These are phyloP conservation scores for Xylaria intraflava DNA, from an alignment of 495 filamentous ascomycete species.

Conservation along the genomic window DNA sequence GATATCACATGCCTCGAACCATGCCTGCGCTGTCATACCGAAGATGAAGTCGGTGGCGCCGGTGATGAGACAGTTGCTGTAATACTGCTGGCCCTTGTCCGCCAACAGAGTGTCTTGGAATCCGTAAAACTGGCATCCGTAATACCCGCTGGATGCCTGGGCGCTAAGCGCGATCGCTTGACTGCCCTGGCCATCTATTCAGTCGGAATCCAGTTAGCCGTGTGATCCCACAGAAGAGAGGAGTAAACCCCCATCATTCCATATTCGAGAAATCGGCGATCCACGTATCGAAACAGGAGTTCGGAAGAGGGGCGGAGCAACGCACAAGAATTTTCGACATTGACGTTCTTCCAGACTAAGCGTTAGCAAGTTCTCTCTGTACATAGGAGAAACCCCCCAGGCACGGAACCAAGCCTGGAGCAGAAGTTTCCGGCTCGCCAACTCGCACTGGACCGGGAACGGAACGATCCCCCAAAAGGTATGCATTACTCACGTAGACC, in stretches of 20 bases:
- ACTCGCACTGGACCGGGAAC: neutral
- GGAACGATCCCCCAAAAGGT: neutral
- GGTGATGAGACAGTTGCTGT: constrained; percentile 47
- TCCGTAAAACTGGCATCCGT: constrained; percentile 50
- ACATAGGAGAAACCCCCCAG: neutral
- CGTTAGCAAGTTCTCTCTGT: constrained; percentile 3
- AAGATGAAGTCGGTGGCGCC: constrained; percentile 65
- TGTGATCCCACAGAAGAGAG: neutral
- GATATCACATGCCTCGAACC: constrained; percentile 57
- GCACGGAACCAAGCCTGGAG: neutral
- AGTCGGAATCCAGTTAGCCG: neutral
- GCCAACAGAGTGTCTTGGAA: constrained; percentile 60
- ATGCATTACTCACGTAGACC: constrained; percentile 36
- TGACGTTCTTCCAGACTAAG: constrained; percentile 42
- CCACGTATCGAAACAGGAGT: neutral
- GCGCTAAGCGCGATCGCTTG: constrained; percentile 57
- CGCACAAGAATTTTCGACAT: constrained; percentile 47
- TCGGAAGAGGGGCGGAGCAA: neutral
- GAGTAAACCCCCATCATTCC: no score
- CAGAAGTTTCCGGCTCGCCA: neutral
- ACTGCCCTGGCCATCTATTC: constrained; percentile 37
- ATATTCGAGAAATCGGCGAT: neutral
- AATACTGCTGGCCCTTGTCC: constrained; percentile 53
- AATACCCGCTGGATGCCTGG: constrained; percentile 50
- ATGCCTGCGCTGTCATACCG: constrained; percentile 52